Base-by-base conservation (phyloP, 352 stramenopile species). In the Phytophthora boehmeriae region DNA sequence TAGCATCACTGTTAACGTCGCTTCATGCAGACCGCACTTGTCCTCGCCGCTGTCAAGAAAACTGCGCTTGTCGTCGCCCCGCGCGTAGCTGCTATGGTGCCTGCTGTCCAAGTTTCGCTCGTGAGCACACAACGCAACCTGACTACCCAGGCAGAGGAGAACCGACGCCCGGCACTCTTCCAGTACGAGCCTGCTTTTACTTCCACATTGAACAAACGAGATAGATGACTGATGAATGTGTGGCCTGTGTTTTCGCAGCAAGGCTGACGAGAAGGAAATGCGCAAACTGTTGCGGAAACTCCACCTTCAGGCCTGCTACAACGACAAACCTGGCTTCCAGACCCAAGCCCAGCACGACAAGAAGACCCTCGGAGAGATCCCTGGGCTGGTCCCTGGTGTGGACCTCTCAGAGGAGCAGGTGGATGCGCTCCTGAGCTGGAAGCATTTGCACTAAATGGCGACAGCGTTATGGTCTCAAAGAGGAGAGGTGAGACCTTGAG, bases 241-340 rank as follows among this genome's bases (percentile, higher is more conserved):
- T 28, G 44, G 4, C 3, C 44, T 47, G 35, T 38, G 2, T 1
- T 16, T 55, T 16, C 59, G 17, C 56, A 94, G 86, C 68, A 93
- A 94, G 73, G 74, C 90, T 54, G 86, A 94, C 57, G 83, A 94
- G 70, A 90, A 88, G 72, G 64, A 88, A 32, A 83, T 94, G 25
- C 86, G 86, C 68, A 89, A 88, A 72, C 57, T 94, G 41, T 67
- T 94, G 46, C 73, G 86, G 68, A 94, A 93, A 79, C 43, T 94
- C 56, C 88, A 94, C 70, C 63, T 69, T 4, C 83, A 94, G 62
- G 73, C 83, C 4, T 84, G 90, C 55, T 71, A 73, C 54, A 66
- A 42, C 22, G 84, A 93, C 62, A 66, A 57, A 30, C 22, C 59
- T 19, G 84, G 84, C 19, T 63, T 79, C 46, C 78, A 89, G 62